Evolutionary conservation across 805 yeast species (phyloP).

Genomic region (Teunomyces funiuensis): DNA sequence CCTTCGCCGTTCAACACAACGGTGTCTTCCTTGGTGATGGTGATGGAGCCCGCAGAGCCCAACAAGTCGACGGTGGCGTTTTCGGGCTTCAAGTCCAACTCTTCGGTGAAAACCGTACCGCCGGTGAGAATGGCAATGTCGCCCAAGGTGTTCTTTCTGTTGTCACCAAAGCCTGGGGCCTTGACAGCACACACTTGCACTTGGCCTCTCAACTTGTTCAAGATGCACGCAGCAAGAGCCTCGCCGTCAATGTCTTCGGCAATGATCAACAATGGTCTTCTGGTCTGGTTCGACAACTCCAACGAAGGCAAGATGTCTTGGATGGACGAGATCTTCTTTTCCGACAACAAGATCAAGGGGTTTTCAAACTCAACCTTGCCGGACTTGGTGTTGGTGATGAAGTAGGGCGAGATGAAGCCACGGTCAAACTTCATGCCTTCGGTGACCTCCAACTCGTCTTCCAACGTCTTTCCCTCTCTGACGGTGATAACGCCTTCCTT

Average conservation of each 20-base stretch:
- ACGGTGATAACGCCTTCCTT: slow-evolving; percentile 98
- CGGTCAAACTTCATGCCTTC: slow-evolving; percentile 99
- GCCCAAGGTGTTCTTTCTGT: slow-evolving; percentile 93
- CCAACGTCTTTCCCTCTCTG: slow-evolving; percentile 95
- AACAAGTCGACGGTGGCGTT: slow-evolving; percentile 85
- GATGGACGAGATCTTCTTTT: slow-evolving; percentile 88
- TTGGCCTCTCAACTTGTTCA: slow-evolving; percentile 97
- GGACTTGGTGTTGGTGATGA: slow-evolving; percentile 86
- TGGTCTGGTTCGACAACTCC: slow-evolving; percentile 86
- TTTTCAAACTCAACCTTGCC: slow-evolving; percentile 95
- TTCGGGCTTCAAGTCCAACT: slow-evolving; percentile 92
- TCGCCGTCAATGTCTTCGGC: slow-evolving; percentile 98
- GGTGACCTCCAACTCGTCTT: slow-evolving; percentile 91
- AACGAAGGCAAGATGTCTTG: slow-evolving; percentile 91
- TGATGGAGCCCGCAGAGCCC: slow-evolving; percentile 88
- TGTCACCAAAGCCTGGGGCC: slow-evolving; percentile 99
- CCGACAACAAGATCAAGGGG: slow-evolving; percentile 84
- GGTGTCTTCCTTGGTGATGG: slow-evolving; percentile 94
- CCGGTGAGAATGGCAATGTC: slow-evolving; percentile 95
- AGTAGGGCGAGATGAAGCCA: slow-evolving; percentile 95
- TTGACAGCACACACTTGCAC: slow-evolving; percentile 96
- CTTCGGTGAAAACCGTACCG: slow-evolving; percentile 90
- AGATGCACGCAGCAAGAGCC: slow-evolving; percentile 96
- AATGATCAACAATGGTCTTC: slow-evolving; percentile 89
- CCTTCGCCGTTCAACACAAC: slow-evolving; percentile 94